These are phyloP conservation scores for Stachybotrys echinatus DNA, from an alignment of 2,329 filamentous ascomycete species.

Conservation along the genomic window DNA sequence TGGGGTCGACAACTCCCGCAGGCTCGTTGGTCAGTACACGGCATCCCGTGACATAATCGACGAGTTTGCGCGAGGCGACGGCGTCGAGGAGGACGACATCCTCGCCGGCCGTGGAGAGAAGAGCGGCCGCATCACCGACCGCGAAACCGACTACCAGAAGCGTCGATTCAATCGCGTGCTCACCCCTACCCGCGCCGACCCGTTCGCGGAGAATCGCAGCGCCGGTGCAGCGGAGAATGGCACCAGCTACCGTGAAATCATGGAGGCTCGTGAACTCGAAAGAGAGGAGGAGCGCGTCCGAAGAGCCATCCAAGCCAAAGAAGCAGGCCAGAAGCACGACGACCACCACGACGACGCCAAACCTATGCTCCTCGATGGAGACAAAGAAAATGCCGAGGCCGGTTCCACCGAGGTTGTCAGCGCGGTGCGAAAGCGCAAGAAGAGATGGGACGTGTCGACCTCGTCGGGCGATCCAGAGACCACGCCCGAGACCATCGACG, in stretches of 20 bases:
- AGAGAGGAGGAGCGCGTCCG: conserved; percentile 86
- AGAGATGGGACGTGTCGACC: conserved; percentile 85
- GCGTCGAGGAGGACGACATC: conserved; percentile 88
- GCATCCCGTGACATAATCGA: conserved; percentile 88
- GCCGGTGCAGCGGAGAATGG: conserved; percentile 64
- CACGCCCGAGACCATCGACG: conserved; percentile 39
- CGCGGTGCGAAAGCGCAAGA: conserved; percentile 76
- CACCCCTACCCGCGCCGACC: conserved; percentile 79
- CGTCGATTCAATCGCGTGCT: conserved; percentile 84
- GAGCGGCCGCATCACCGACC: conserved; percentile 82
- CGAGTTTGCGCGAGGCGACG: conserved; percentile 80
- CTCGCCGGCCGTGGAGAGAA: conserved; percentile 78
- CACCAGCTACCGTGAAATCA: conserved; percentile 80
- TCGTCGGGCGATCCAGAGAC: conserved; percentile 46
- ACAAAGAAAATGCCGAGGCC: conserved; percentile 69
- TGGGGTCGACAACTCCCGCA: conserved; percentile 66
- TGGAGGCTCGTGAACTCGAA: conserved; percentile 86
- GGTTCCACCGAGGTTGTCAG: conserved; percentile 60
- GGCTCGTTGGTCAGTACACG: conserved; percentile 92
- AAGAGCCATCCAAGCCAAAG: conserved; percentile 72
- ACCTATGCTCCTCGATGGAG: conserved; percentile 67
- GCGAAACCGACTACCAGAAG: conserved; percentile 97
- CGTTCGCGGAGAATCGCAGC: conserved; percentile 73
- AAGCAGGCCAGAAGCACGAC: conserved; percentile 52
- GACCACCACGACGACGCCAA: conserved; percentile 62